phyloP scores from a whole-genome alignment of 2,329 filamentous ascomycete species.

The Neonectria faginata region DNA sequence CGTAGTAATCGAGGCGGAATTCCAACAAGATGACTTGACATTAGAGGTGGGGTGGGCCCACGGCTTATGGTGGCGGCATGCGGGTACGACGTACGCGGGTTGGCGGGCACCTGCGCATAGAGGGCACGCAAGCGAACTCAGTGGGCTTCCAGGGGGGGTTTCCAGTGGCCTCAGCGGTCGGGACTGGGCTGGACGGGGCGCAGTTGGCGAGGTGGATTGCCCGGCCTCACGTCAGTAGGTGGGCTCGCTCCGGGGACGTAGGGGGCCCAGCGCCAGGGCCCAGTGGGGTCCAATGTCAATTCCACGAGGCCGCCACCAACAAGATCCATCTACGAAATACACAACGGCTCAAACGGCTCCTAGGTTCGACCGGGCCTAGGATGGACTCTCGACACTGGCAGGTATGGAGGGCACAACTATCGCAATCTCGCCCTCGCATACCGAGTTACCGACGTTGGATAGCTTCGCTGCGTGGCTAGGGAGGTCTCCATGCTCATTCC shows the following conservation, averaged over 20 bases:
- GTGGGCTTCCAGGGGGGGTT: slow-evolving; percentile 12
- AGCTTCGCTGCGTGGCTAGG: neutral
- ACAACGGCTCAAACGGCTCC: slow-evolving; percentile 3
- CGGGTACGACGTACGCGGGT: neutral
- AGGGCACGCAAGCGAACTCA: neutral
- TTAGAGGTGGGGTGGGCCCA: slow-evolving; percentile 32
- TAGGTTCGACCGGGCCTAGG: neutral
- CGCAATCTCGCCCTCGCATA: slow-evolving; percentile 3
- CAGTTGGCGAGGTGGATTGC: neutral
- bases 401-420: neutral
- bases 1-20: slow-evolving; percentile 19
- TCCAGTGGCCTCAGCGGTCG: slow-evolving; percentile 1
- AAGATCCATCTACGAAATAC: no score
- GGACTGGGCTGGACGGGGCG: neutral
- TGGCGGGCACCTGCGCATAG: neutral
- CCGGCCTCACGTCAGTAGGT: slow-evolving; percentile 7
- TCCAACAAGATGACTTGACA: slow-evolving; percentile 31
- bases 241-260: slow-evolving; percentile 15
- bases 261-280: slow-evolving; percentile 12
- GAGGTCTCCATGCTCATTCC: neutral
- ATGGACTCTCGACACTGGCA: neutral
- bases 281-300: slow-evolving; percentile 18
- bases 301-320: slow-evolving; percentile 4
- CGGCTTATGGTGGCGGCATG: slow-evolving; percentile 5
- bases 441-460: neutral